Percentiles rank a stretch among this genome's conserved stretches.
phyloP scores from a whole-genome alignment of 2,329 filamentous ascomycete genomes.

The Chaetothyriales sp. region DNA sequence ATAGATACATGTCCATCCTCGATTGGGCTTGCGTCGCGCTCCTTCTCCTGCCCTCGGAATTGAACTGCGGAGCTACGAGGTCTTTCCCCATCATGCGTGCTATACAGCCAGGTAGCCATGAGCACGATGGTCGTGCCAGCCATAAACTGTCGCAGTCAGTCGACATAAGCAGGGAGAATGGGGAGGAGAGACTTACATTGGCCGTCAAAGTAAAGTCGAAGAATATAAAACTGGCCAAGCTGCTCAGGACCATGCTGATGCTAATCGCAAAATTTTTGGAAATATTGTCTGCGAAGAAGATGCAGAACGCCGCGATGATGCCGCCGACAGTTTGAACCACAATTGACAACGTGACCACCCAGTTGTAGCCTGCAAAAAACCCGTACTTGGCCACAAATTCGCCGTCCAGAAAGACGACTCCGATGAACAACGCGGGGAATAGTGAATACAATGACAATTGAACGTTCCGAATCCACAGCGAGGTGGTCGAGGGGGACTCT shows the following conservation, averaged over 20 bases:
- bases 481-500: constrained; percentile 60
- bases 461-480: constrained; percentile 87
- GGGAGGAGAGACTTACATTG: constrained; percentile 44
- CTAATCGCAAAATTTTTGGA: constrained; percentile 89
- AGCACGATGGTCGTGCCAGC: constrained; percentile 68
- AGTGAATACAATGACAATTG: constrained; percentile 90
- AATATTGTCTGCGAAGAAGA: constrained; percentile 77
- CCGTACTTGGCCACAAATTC: constrained; percentile 68
- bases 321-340: constrained; percentile 71
- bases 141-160: constrained; percentile 49
- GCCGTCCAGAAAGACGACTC: constrained; percentile 77
- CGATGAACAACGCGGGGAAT: constrained; percentile 75
- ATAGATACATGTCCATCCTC: constrained; percentile 35
- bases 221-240: constrained; percentile 69
- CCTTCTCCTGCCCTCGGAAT: background rate
- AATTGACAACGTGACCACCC: constrained; percentile 77
- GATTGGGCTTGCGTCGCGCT: constrained; percentile 32
- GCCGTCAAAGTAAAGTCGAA: constrained; percentile 65
- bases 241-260: constrained; percentile 79
- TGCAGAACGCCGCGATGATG: constrained; percentile 66
- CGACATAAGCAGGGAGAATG: background rate
- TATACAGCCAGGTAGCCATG: constrained; percentile 74
- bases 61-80: constrained; percentile 39
- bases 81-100: constrained; percentile 37
- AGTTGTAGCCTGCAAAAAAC: constrained; percentile 92